Percentiles rank a stretch among this genome's conserved stretches.
Evolutionary conservation across 208 protist species (phyloP).

Genomic region (Leishmania major): DNA sequence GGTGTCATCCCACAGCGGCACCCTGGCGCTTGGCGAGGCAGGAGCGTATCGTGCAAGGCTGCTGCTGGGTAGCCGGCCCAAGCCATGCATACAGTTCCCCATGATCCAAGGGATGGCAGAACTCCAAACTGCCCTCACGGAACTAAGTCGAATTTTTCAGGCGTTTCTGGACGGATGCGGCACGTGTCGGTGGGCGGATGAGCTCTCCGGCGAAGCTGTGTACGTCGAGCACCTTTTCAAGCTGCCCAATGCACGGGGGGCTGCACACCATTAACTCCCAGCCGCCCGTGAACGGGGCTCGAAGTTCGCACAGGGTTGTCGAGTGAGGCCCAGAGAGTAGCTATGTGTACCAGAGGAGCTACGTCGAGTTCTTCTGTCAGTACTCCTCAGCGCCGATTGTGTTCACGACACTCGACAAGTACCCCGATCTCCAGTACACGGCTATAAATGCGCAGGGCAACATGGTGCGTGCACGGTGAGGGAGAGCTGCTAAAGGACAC

Average conservation of each 20-base stretch:
- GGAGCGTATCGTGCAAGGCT: constrained; percentile 61
- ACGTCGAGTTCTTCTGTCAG: constrained; percentile 73
- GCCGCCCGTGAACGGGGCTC: constrained; percentile 83
- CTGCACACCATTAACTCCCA: constrained; percentile 95
- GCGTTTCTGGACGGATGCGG: constrained; percentile 46
- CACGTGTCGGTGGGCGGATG: constrained; percentile 79
- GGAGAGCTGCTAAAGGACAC: neutral
- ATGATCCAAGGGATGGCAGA: constrained; percentile 29
- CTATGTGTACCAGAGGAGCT: constrained; percentile 72
- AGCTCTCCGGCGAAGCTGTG: constrained; percentile 60
- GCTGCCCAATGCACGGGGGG: constrained; percentile 83
- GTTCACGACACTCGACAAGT: constrained; percentile 49
- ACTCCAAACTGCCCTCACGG: constrained; percentile 34
- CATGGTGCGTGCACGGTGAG: constrained; percentile 23
- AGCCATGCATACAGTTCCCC: constrained; percentile 47
- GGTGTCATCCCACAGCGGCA: constrained; percentile 66
- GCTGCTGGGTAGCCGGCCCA: constrained; percentile 40
- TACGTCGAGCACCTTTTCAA: constrained; percentile 70
- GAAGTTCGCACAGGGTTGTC: constrained; percentile 68
- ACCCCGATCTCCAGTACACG: constrained; percentile 54
- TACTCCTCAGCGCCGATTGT: constrained; percentile 33
- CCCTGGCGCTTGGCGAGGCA: constrained; percentile 76
- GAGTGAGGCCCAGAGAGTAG: constrained; percentile 67
- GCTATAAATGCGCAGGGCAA: constrained; percentile 35
- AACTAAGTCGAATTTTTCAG: constrained; percentile 49